A percentile compares a stretch with the other conserved stretches of the same genome.
Evolutionary conservation across 2,329 filamentous ascomycete genomes (phyloP).

Genomic region (Anthostomella pinea): DNA sequence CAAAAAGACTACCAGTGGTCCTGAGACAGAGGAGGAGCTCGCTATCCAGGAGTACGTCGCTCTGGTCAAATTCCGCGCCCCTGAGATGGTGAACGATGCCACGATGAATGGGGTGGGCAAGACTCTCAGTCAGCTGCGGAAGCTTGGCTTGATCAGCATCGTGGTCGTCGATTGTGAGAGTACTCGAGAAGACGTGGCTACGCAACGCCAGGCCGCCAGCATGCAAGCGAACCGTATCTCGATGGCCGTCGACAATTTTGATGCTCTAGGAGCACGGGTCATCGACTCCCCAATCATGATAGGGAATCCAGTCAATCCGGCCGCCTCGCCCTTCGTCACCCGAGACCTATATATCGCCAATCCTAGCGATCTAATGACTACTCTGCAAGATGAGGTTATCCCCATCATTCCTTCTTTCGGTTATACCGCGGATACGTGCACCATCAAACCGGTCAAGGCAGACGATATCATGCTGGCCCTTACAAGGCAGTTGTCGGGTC

Average conservation of each 20-base stretch:
- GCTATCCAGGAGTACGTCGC: slow-evolving; percentile 62
- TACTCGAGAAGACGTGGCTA: slow-evolving; percentile 28
- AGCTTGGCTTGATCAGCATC: slow-evolving; percentile 77
- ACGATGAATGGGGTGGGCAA: slow-evolving; percentile 73
- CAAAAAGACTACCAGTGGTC: slow-evolving; percentile 5
- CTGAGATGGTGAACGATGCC: slow-evolving; percentile 66
- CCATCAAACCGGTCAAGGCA: slow-evolving; percentile 40
- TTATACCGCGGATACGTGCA: slow-evolving; percentile 39
- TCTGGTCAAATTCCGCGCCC: slow-evolving; percentile 76
- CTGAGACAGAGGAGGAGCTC: slow-evolving; percentile 42
- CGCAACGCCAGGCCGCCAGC: slow-evolving; percentile 45
- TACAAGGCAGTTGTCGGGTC: slow-evolving; percentile 70
- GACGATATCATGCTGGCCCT: slow-evolving; percentile 72
- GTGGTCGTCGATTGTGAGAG: slow-evolving; percentile 74
- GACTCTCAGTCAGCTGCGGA: slow-evolving; percentile 79
- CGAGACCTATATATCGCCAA: slow-evolving; percentile 40
- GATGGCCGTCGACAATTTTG: slow-evolving; percentile 69
- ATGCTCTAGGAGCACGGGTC: slow-evolving; percentile 64
- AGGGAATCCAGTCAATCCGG: slow-evolving; percentile 21
- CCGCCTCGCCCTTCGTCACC: slow-evolving; percentile 33
- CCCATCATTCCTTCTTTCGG: slow-evolving; percentile 62
- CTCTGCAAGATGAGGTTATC: slow-evolving; percentile 66
- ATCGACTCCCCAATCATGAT: slow-evolving; percentile 56
- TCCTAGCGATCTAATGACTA: slow-evolving; percentile 58
- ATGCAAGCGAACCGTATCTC: slow-evolving; percentile 71